phyloP scores from a whole-genome alignment of 176 grass and related monocot genomes.

The Metroxylon sagu region DNA sequence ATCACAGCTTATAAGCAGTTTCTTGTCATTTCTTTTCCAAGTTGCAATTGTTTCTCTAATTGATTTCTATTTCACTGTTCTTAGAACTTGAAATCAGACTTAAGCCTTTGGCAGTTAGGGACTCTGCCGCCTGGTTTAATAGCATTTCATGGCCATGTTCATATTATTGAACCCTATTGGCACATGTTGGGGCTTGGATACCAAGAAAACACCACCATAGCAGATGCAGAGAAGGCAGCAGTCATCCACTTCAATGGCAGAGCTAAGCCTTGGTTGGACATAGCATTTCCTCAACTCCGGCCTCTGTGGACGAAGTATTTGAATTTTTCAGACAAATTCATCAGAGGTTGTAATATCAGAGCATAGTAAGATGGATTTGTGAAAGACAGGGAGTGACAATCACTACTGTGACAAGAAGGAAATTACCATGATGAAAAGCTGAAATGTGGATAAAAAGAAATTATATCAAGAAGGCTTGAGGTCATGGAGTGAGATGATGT shows the following conservation, averaged over 20 bases:
- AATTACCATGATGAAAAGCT: too few relatives aligned
- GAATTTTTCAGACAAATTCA: constrained; percentile 11
- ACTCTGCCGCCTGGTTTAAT: constrained; percentile 15
- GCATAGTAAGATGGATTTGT: neutral
- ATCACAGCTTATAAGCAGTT: neutral
- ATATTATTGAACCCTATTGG: constrained; percentile 11
- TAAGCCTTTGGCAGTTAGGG: constrained; percentile 15
- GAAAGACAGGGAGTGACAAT: too few relatives aligned
- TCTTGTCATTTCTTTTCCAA: neutral
- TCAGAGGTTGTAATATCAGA: constrained; percentile 18
- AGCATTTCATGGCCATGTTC: constrained; percentile 12
- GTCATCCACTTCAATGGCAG: constrained; percentile 20
- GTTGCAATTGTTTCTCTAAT: neutral
- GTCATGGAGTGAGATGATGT: too few relatives aligned
- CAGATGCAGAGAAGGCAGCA: constrained; percentile 9
- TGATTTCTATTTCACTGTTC: neutral
- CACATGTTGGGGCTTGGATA: constrained; percentile 20
- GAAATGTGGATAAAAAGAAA: too few relatives aligned
- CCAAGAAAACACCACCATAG: constrained; percentile 14
- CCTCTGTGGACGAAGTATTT: constrained; percentile 16
- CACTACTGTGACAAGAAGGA: too few relatives aligned
- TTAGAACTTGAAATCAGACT: constrained; percentile 17
- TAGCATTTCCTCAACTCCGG: constrained; percentile 13
- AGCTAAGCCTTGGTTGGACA: constrained; percentile 21
- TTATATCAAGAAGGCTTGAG: too few relatives aligned